These are phyloP conservation scores for Gymnopilus junonius DNA, from an alignment of 768 basidiomycete species.

Conservation along the genomic window DNA sequence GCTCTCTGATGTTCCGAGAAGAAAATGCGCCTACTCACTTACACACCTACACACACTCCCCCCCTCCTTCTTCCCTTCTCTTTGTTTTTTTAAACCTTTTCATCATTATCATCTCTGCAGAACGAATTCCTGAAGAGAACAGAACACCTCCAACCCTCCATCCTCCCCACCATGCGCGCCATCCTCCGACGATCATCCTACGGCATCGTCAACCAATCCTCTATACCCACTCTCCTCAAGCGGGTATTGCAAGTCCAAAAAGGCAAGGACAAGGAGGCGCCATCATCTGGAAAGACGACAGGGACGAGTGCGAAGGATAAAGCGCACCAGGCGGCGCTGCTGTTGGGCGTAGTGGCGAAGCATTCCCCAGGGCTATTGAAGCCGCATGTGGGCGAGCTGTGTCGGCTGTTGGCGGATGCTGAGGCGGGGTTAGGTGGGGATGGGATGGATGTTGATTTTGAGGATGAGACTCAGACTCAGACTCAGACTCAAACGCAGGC, in stretches of 20 bases:
- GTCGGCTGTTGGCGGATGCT: conserved; percentile 13
- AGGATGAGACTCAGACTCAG: background rate
- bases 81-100: too few species aligned
- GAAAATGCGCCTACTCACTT: too few species aligned
- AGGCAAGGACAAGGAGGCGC: conserved; percentile 12
- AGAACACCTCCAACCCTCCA: conserved; percentile 66
- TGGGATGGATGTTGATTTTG: background rate
- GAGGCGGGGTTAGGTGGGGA: background rate
- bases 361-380: conserved; percentile 75
- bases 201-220: conserved; percentile 83
- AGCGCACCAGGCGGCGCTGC: conserved; percentile 52
- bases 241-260: conserved; percentile 57
- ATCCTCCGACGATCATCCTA: conserved; percentile 74
- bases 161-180: conserved; percentile 68
- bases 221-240: conserved; percentile 80
- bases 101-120: conserved; percentile 36
- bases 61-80: background rate
- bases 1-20: too few species aligned
- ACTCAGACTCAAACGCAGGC: background rate
- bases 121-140: conserved; percentile 79
- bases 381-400: conserved; percentile 75
- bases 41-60: too few species aligned
- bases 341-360: conserved; percentile 72
- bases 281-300: conserved; percentile 5
- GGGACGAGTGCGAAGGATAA: conserved; percentile 37